A percentile compares a stretch with the other conserved stretches of the same genome.
Evolutionary conservation across 768 basidiomycete species (phyloP).

Genomic region (Amylocystis lapponica): DNA sequence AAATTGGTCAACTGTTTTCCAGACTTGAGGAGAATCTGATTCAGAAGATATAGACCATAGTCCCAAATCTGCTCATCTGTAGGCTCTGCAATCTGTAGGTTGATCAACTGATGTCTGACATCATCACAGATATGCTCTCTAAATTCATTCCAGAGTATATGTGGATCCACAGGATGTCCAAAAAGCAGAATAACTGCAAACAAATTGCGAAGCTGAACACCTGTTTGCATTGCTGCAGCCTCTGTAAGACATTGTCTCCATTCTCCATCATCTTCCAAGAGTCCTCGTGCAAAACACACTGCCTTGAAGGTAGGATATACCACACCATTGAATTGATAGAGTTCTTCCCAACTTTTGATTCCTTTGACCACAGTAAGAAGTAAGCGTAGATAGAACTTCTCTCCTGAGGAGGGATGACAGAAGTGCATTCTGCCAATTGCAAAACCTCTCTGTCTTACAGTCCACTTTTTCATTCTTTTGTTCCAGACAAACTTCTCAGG

Average conservation of each 20-base stretch:
- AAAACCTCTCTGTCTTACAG: constrained; percentile 18
- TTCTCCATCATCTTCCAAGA: constrained; percentile 40
- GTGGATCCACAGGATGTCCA: constrained; percentile 26
- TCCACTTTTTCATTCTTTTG: constrained; percentile 25
- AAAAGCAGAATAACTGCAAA: constrained; percentile 35
- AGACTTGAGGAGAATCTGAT: constrained; percentile 20
- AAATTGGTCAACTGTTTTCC: constrained; percentile 19
- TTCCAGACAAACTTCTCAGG: constrained; percentile 28
- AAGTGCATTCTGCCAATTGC: constrained; percentile 39
- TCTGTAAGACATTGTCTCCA: constrained; percentile 35
- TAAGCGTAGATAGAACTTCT: constrained; percentile 35
- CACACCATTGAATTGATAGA: constrained; percentile 21
- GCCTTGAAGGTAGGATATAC: constrained; percentile 29
- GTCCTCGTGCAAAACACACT: constrained; percentile 36
- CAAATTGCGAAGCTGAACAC: constrained; percentile 27
- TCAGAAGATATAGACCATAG: constrained; percentile 37
- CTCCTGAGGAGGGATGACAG: constrained; percentile 29
- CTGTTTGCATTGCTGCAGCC: constrained; percentile 34
- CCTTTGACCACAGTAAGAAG: constrained; percentile 36
- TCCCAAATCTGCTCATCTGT: constrained; percentile 31
- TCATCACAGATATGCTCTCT: constrained; percentile 36
- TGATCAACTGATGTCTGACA: constrained; percentile 20
- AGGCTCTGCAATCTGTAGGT: constrained; percentile 9
- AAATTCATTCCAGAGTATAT: constrained; percentile 34
- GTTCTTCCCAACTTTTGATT: constrained; percentile 21